Percentiles rank a stretch among this genome's conserved stretches.
Conservation (phyloP, 805 yeast species). For the Isabelozyma pseudorhagii region DNA sequence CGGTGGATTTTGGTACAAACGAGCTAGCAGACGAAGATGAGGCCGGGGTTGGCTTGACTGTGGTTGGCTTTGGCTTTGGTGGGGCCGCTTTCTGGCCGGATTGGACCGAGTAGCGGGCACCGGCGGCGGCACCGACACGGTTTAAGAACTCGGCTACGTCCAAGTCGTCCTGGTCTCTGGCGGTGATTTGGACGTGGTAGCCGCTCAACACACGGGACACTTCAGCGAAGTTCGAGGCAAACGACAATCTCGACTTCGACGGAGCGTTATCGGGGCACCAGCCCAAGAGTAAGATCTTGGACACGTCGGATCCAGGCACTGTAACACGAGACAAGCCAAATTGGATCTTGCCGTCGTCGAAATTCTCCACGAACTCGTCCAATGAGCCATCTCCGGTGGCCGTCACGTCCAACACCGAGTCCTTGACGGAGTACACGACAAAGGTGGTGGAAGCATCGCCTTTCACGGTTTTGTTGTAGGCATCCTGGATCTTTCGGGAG, state of each 20-base stretch:
- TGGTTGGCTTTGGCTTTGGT: conserved; percentile 21
- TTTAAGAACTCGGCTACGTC: conserved; percentile 71
- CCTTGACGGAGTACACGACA: conserved; percentile 75
- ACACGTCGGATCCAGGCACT: conserved; percentile 89
- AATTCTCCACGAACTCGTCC: conserved; percentile 73
- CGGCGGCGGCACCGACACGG: conserved; percentile 86
- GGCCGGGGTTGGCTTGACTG: conserved; percentile 26
- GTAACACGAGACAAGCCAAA: conserved; percentile 85
- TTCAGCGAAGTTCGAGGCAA: conserved; percentile 74
- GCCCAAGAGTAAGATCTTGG: conserved; percentile 80
- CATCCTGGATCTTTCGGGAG: conserved; percentile 69
- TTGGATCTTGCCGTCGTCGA: conserved; percentile 84
- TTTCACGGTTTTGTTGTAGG: conserved; percentile 75
- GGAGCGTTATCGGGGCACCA: conserved; percentile 99
- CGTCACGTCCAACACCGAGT: conserved; percentile 45
- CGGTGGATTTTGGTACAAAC: conserved; percentile 33
- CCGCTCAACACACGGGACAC: conserved; percentile 70
- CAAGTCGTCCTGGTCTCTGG: conserved; percentile 90
- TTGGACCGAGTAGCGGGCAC: conserved; percentile 86
- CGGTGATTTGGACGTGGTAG: conserved; percentile 94
- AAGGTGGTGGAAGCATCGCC: conserved; percentile 71
- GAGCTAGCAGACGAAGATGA: conserved; percentile 13
- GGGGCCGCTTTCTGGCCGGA: conserved; percentile 11
- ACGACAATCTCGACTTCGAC: conserved; percentile 66
- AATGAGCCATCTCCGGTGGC: conserved; percentile 63